Percentiles rank a stretch among this genome's conserved stretches.
These are phyloP conservation scores for Solanum tacnaense DNA, from an alignment of 257 asterid genomes.

Conservation along the genomic window DNA sequence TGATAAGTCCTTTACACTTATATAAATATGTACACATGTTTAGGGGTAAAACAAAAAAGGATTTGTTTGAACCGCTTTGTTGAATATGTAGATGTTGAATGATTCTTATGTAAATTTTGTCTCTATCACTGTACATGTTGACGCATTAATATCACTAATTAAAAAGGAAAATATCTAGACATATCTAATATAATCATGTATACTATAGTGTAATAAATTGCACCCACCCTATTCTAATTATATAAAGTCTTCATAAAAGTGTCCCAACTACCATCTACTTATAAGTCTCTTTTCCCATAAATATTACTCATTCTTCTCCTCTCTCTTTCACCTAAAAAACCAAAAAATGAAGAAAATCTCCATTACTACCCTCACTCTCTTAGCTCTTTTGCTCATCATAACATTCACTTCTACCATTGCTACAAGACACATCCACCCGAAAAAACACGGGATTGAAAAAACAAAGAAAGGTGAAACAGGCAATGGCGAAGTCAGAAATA, in stretches of 20 bases:
- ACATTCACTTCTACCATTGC: slow-evolving; percentile 23
- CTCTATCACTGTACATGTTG: not conserved
- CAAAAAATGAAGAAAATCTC: slow-evolving; percentile 19
- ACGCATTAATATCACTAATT: not conserved
- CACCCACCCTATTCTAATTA: not conserved
- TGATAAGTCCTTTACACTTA: not conserved
- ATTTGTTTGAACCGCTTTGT: not conserved
- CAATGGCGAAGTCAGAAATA: slow-evolving; percentile 4
- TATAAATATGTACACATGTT: not conserved
- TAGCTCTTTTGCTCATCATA: slow-evolving; percentile 21
- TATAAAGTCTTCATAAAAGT: not conserved
- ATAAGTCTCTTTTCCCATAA: slow-evolving; percentile 1
- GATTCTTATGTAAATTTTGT: not conserved
- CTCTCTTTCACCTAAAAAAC: not conserved
- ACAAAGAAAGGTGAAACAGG: not conserved
- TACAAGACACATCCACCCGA: slow-evolving; percentile 9
- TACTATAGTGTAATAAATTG: not conserved
- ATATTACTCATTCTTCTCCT: not conserved
- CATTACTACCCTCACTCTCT: slow-evolving; percentile 3
- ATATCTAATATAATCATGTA: not conserved
- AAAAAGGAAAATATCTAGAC: not conserved
- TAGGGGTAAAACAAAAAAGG: not conserved
- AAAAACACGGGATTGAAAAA: not conserved
- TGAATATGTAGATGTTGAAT: not conserved
- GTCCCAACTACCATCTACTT: slow-evolving; percentile 48